Conservation (phyloP, 2,329 filamentous ascomycete genomes). For the Neoarthrinium moseri region DNA sequence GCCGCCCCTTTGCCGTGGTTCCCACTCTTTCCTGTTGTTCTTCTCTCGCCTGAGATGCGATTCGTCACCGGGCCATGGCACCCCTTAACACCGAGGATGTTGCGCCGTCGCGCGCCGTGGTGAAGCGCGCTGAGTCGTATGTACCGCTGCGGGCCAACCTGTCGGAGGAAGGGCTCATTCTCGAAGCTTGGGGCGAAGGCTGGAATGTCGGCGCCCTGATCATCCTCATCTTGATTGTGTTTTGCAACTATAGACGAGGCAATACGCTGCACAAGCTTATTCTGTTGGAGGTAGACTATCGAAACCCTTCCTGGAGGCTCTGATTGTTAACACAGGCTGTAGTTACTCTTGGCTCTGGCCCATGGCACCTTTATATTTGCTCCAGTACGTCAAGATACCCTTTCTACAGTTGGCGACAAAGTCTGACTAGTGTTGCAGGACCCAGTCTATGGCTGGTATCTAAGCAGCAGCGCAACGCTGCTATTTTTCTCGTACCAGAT, state of each 20-base stretch:
- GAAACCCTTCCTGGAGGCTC: background rate
- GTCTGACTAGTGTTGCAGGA: constrained; percentile 37
- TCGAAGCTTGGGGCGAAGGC: background rate
- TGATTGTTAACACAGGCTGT: constrained; percentile 1
- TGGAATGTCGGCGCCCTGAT: constrained; percentile 38
- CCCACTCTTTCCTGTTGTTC: too few relatives aligned
- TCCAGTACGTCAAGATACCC: background rate
- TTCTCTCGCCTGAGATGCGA: too few relatives aligned
- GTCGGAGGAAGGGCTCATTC: background rate
- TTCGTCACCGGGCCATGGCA: too few relatives aligned
- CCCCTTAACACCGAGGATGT: too few relatives aligned
- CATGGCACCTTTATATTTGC: constrained; percentile 3
- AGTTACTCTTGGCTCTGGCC: background rate
- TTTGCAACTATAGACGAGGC: constrained; percentile 46
- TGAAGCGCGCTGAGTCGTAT: too few relatives aligned
- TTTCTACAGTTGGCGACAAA: constrained; percentile 9
- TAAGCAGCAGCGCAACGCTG: constrained; percentile 58
- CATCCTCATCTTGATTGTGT: constrained; percentile 46
- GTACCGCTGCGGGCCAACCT: background rate
- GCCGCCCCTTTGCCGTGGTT: too few relatives aligned
- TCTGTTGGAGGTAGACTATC: constrained; percentile 39
- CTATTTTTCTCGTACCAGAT: constrained; percentile 63
- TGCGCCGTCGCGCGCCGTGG: too few relatives aligned
- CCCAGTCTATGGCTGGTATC: constrained; percentile 59
- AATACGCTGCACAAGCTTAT: constrained; percentile 50